Conservation (phyloP, 495 filamentous ascomycete species). For the Penicillium taxi region DNA sequence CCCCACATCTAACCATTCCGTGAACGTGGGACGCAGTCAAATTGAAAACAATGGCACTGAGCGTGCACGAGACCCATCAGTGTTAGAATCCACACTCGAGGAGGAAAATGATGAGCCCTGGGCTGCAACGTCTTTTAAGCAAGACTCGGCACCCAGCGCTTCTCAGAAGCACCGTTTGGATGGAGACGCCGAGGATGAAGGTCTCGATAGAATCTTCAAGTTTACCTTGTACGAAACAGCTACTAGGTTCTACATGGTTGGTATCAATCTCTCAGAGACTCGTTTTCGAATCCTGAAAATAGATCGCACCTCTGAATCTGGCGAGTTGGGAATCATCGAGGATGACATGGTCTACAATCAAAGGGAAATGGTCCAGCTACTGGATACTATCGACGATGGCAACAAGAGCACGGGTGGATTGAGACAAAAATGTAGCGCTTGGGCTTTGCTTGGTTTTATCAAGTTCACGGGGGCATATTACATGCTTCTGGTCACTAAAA, state of each 20-base stretch:
- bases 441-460: conserved; percentile 92
- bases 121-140: conserved; percentile 38
- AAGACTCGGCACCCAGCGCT: conserved; percentile 30
- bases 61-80: conserved; percentile 11
- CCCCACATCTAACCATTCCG: conserved; percentile 11
- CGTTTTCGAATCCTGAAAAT: conserved; percentile 90
- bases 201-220: conserved; percentile 83
- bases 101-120: conserved; percentile 38
- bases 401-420: conserved; percentile 89
- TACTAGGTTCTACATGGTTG: conserved; percentile 86
- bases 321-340: conserved; percentile 75
- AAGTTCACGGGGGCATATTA: conserved; percentile 95
- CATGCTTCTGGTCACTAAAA: conserved; percentile 93
- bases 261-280: conserved; percentile 78
- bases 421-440: conserved; percentile 81
- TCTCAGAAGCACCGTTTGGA: conserved; percentile 39
- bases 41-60: conserved; percentile 8
- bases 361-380: conserved; percentile 83
- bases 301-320: conserved; percentile 75
- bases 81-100: conserved; percentile 18
- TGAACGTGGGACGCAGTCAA: conserved; percentile 6
- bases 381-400: conserved; percentile 92
- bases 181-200: conserved; percentile 57
- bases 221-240: conserved; percentile 94
- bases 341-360: conserved; percentile 92